Conservation (phyloP, 2,329 filamentous ascomycete genomes). For the Aspergillus japonicus region DNA sequence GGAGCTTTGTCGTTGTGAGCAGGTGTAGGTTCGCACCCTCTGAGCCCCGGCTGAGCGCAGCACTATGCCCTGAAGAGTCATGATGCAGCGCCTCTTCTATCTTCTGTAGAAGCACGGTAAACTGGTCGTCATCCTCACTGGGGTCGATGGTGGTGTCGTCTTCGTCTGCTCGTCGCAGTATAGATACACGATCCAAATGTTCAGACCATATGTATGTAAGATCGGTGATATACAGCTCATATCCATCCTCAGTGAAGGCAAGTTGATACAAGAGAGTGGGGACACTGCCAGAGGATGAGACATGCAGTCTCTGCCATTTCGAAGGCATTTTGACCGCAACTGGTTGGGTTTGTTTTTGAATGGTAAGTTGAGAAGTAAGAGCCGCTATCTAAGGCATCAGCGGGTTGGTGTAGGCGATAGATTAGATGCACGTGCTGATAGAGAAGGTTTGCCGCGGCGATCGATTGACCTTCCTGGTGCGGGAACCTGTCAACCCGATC, state of each 20-base stretch:
- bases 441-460: conserved; percentile 23
- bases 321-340: conserved; percentile 27
- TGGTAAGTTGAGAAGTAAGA: conserved; percentile 1
- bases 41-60: conserved; percentile 29
- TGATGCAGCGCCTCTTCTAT: conserved; percentile 50
- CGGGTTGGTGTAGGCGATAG: conserved; percentile 11
- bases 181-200: conserved; percentile 44
- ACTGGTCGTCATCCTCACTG: conserved; percentile 56
- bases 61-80: conserved; percentile 29
- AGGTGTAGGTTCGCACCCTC: conserved; percentile 44
- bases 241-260: conserved; percentile 38
- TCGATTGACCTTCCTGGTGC: conserved; percentile 23
- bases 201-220: conserved; percentile 59
- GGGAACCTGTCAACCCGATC: conserved; percentile 16
- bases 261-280: conserved; percentile 44
- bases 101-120: conserved; percentile 56
- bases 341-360: neutral
- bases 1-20: conserved; percentile 50
- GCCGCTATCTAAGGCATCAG: conserved; percentile 10
- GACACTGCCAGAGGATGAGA: conserved; percentile 21
- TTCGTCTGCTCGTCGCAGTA: conserved; percentile 50
- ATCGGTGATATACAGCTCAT: conserved; percentile 58
- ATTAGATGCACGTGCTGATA: conserved; percentile 19
- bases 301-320: conserved; percentile 38
- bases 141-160: conserved; percentile 60